Percentiles rank a stretch among this genome's conserved stretches.
Evolutionary conservation across 257 asterid species (phyloP).

Genomic region (Lithospermum erythrorhizon): DNA sequence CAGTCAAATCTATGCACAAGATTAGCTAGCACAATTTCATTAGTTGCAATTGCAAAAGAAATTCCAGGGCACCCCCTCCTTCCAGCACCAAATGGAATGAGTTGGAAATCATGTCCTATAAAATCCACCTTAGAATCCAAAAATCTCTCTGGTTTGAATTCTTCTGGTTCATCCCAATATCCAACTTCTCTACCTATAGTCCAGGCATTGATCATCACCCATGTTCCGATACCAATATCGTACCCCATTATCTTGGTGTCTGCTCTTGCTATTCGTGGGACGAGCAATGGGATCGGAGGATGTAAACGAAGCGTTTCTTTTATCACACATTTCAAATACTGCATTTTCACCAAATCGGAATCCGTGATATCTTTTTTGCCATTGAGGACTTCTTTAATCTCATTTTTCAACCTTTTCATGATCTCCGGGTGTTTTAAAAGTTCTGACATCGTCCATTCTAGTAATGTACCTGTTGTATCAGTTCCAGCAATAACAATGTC

Average conservation of each 20-base stretch:
- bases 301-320: constrained; percentile 18
- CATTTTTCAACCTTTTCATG: not conserved
- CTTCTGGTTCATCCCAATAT: constrained; percentile 16
- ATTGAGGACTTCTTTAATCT: not conserved
- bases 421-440: constrained; percentile 3
- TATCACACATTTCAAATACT: constrained; percentile 9
- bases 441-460: constrained; percentile 13
- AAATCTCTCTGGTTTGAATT: constrained; percentile 18
- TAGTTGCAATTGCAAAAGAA: constrained; percentile 13
- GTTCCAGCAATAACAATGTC: constrained; percentile 7
- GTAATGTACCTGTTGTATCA: not conserved
- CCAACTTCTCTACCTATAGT: constrained; percentile 15
- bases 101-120: constrained; percentile 26
- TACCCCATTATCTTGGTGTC: constrained; percentile 14
- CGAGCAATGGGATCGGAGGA: constrained; percentile 20
- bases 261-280: constrained; percentile 11
- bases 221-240: constrained; percentile 10
- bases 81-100: constrained; percentile 43
- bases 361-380: constrained; percentile 4
- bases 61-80: constrained; percentile 33
- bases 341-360: constrained; percentile 13
- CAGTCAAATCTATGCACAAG: constrained; percentile 28
- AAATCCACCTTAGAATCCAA: constrained; percentile 16
- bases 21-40: constrained; percentile 28
- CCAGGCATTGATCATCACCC: constrained; percentile 14